These are phyloP conservation scores for Saccharomycopsis oosterbeekiorum DNA, from an alignment of 805 yeast genomes.

Conservation along the genomic window DNA sequence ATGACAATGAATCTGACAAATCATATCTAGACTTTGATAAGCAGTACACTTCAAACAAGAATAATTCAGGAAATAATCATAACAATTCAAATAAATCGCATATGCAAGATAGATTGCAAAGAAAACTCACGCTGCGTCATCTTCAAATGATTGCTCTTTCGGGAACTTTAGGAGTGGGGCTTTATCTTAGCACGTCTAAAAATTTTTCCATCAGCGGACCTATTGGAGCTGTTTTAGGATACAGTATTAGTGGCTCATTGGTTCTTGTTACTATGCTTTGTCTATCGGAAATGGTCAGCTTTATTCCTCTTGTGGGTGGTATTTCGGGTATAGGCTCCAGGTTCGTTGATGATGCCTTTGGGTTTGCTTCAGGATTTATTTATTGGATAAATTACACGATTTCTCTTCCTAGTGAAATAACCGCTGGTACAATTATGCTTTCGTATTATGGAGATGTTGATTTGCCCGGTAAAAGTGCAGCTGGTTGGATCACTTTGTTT, in stretches of 20 bases:
- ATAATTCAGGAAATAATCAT: background rate
- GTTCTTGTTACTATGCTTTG: conserved; percentile 63
- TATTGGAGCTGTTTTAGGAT: conserved; percentile 63
- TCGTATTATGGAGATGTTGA: conserved; percentile 51
- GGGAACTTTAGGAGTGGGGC: conserved; percentile 72
- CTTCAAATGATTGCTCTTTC: conserved; percentile 72
- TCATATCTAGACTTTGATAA: background rate
- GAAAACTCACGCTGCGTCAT: conserved; percentile 56
- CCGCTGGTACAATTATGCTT: conserved; percentile 70
- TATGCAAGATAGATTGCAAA: conserved; percentile 28
- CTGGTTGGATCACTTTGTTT: conserved; percentile 68
- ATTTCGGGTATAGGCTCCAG: conserved; percentile 66
- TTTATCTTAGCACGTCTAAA: conserved; percentile 60
- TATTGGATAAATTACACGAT: conserved; percentile 67
- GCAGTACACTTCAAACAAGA: background rate
- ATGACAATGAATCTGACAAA: background rate
- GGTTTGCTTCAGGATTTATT: conserved; percentile 62
- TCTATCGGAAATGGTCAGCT: conserved; percentile 73
- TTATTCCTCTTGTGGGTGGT: conserved; percentile 71
- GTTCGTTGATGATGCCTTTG: conserved; percentile 70
- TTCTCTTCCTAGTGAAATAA: conserved; percentile 70
- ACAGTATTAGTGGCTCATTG: conserved; percentile 49
- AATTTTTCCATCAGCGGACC: conserved; percentile 71
- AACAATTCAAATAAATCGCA: background rate
- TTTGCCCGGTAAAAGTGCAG: conserved; percentile 42